Conservation (phyloP, 352 stramenopile genomes). For the Elongisporangium prolatum region DNA sequence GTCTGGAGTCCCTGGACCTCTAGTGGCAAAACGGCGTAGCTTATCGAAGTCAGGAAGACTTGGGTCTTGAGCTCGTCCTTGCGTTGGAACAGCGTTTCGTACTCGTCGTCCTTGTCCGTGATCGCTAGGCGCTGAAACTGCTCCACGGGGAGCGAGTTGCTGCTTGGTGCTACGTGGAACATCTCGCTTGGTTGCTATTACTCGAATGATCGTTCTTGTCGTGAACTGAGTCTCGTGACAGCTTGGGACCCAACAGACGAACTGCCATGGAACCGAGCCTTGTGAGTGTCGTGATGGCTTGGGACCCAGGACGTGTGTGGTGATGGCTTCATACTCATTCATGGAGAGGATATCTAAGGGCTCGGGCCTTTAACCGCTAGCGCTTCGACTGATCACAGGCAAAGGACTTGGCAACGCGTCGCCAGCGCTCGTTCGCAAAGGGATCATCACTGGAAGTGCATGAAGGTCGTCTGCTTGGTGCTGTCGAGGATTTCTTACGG, state of each 20-base stretch:
- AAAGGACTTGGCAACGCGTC: too few species aligned
- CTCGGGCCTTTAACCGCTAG: too few species aligned
- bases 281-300: background rate
- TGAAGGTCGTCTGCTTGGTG: too few species aligned
- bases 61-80: background rate
- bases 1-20: background rate
- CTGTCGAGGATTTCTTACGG: too few species aligned
- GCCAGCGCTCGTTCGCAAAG: too few species aligned
- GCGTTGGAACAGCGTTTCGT: background rate
- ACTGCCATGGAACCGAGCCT: too few species aligned
- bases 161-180: background rate
- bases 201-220: background rate
- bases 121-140: background rate
- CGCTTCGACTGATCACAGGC: too few species aligned
- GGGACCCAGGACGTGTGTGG: background rate
- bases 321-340: background rate
- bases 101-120: background rate
- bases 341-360: too few species aligned
- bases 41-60: background rate
- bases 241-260: background rate
- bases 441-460: too few species aligned
- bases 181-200: background rate
- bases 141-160: background rate
- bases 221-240: background rate
- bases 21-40: background rate